Evolutionary conservation across 2,329 filamentous ascomycete species (phyloP).

Genomic region (Orbilia oligospora): DNA sequence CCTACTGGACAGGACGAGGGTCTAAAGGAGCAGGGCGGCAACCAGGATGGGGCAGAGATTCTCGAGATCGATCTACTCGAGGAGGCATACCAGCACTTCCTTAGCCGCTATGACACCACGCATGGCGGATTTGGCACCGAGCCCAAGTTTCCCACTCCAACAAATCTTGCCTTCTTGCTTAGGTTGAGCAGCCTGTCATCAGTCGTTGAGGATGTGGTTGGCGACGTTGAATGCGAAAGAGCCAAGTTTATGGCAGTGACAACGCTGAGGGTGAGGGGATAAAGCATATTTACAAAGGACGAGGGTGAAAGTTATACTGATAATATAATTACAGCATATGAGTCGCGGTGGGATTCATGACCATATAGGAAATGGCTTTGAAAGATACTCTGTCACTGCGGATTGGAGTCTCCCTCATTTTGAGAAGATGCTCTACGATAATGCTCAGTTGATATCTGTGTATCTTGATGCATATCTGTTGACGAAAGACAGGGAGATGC

Average conservation of each 20-base stretch:
- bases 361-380: conserved; percentile 82
- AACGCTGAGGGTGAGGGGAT: conserved; percentile 73
- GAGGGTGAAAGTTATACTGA: not conserved
- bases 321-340: conserved; percentile 73
- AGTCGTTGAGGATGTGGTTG: conserved; percentile 88
- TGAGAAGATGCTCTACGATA: conserved; percentile 96
- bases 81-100: conserved; percentile 86
- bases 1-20: conserved; percentile 62
- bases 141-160: conserved; percentile 91
- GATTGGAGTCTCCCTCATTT: conserved; percentile 97
- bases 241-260: conserved; percentile 84
- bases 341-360: conserved; percentile 79
- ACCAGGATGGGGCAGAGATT: conserved; percentile 73
- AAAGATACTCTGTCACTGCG: conserved; percentile 87
- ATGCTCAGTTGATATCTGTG: conserved; percentile 84
- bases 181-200: conserved; percentile 79
- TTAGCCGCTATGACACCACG: conserved; percentile 81
- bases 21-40: conserved; percentile 59
- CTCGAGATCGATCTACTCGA: conserved; percentile 92
- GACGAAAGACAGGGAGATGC: conserved; percentile 78
- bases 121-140: conserved; percentile 84
- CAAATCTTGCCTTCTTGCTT: conserved; percentile 86
- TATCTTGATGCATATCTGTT: conserved; percentile 89
- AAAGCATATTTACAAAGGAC: not conserved
- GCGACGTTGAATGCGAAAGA: conserved; percentile 79